A percentile compares a stretch with the other conserved stretches of the same genome.
These are phyloP conservation scores for Nelumbo lutea DNA, from an alignment of 164 flowering plant species.

Conservation along the genomic window DNA sequence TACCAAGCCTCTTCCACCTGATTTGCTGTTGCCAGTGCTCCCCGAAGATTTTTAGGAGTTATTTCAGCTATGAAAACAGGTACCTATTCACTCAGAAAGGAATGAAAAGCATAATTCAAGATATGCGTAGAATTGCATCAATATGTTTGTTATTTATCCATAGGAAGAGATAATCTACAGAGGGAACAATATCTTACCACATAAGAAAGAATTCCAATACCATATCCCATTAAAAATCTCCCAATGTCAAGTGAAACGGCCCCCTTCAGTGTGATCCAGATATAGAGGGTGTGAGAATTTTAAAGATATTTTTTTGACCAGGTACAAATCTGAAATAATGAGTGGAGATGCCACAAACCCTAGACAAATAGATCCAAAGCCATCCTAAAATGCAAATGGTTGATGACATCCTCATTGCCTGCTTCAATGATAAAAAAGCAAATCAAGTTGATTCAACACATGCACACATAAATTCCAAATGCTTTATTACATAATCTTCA, in stretches of 20 bases:
- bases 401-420: slow-evolving; percentile 71
- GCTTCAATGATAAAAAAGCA: slow-evolving; percentile 7
- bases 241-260: slow-evolving; percentile 59
- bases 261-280: slow-evolving; percentile 34
- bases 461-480: background rate
- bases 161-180: background rate
- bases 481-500: background rate
- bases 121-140: background rate
- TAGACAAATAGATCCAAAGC: slow-evolving; percentile 68
- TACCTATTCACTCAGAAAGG: slow-evolving; percentile 37
- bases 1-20: slow-evolving; percentile 45
- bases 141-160: background rate
- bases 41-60: slow-evolving; percentile 75
- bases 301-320: background rate
- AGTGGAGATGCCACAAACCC: slow-evolving; percentile 31
- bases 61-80: slow-evolving; percentile 88
- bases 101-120: background rate
- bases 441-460: background rate
- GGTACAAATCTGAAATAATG: background rate
- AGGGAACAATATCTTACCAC: slow-evolving; percentile 41
- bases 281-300: background rate
- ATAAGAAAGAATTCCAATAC: slow-evolving; percentile 83
- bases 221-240: slow-evolving; percentile 74
- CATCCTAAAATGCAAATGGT: slow-evolving; percentile 66
- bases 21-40: slow-evolving; percentile 61